phyloP scores from a whole-genome alignment of 257 asterid species.

The Orobanche coerulescens region DNA sequence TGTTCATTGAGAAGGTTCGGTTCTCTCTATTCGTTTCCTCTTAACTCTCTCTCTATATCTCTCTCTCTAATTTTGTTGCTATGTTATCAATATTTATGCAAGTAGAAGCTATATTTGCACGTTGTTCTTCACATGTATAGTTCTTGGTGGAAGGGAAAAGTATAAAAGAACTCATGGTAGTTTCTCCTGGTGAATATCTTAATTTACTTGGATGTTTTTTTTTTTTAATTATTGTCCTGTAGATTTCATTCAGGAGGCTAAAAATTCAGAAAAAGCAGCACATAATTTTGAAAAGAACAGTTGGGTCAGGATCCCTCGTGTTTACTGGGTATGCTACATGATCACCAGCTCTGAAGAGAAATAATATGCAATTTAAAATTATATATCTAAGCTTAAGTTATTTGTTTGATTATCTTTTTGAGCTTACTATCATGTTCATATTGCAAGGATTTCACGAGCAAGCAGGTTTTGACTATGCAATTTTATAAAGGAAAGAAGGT shows the following conservation, averaged over 20 bases:
- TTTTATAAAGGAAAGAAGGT: slow-evolving; percentile 86
- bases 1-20: slow-evolving; percentile 7
- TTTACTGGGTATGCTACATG: slow-evolving; percentile 65
- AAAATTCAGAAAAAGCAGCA: slow-evolving; percentile 67
- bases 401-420: slow-evolving; percentile 13
- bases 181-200: slow-evolving; percentile 9
- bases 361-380: slow-evolving; percentile 1
- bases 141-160: slow-evolving; percentile 18
- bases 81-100: background rate
- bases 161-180: slow-evolving; percentile 11
- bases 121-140: slow-evolving; percentile 1
- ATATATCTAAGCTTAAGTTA: background rate
- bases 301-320: slow-evolving; percentile 55
- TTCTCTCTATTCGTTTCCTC: background rate
- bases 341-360: slow-evolving; percentile 20
- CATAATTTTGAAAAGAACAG: slow-evolving; percentile 48
- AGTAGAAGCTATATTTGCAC: slow-evolving; percentile 2
- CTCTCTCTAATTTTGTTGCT: no score
- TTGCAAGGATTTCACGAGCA: slow-evolving; percentile 74
- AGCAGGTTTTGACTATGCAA: slow-evolving; percentile 80
- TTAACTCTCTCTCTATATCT: background rate
- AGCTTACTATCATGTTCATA: slow-evolving; percentile 16
- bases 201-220: slow-evolving; percentile 21
- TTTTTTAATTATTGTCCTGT: slow-evolving; percentile 26
- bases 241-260: slow-evolving; percentile 92